Evolutionary conservation across 139 green algal genomes (phyloP), one percentile per base, ranked within the genome.

Genomic region (Tetratostichococcus sp.): DNA sequence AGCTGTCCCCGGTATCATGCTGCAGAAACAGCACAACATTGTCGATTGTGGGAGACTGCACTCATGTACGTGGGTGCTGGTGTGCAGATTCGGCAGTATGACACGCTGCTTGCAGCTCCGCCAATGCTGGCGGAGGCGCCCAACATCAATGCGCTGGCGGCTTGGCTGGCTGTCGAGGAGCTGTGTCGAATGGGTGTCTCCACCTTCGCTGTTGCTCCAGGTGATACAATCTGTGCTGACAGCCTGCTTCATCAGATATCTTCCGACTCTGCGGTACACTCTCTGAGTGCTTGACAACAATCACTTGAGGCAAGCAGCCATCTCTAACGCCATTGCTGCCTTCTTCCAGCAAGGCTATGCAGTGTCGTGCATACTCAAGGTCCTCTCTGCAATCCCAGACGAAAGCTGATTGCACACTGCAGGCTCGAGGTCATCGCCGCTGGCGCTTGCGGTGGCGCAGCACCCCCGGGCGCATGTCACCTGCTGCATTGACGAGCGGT

Each of bases 401-500:
- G 8, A 21, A 11, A 50, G 6, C 11, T 50, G 39, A 6, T 21
- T 11, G 39, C 39, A 21, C 11, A 11, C 39, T 67, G 69, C 86
- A 91, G 92, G 93, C 43, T 97, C 90, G 4, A 84, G 96, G 33
- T 98, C 93, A 26, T 96, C 94, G 0, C 94, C 96, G 1, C 89
- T 99, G 19, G 88, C 93, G 0, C 74, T 91, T 43, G 96, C 96
- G 19, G 84, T 90, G 11, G 91, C 93, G 14, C 70, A 75, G 59
- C 92, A 99, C 77, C 89, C 93, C 0, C 83, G 87, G n/a, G 90
- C 87, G 0, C 81, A 79, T 1, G 75, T 94, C 26, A 86, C 93
- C 65, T 83, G 92, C 0, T 95, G 92, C 86, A 91, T 99, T 35
- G 96, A 99, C 77, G 96, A 99, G 84, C 91, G 96, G 66, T 96